Evolutionary conservation across 2,329 filamentous ascomycete species (phyloP), one percentile per base, ranked within the genome.

Genomic region (Furcasterigmium sp.): DNA sequence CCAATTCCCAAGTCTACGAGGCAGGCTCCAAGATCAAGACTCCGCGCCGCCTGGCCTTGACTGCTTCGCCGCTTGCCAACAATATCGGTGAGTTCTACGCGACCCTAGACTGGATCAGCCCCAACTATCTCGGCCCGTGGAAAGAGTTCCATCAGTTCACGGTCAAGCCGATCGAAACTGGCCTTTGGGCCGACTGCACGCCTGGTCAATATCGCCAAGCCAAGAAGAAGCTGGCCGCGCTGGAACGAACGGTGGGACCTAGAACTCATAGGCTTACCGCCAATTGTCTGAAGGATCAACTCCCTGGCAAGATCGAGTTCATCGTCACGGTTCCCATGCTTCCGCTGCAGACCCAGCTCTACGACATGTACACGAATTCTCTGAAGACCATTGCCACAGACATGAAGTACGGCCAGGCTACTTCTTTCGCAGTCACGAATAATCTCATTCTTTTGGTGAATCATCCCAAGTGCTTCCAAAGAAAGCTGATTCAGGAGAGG

Each of bases 71-170:
- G 1, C 69, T 96, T 41, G 82, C 87, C 5, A 96, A 95, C 56
- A 86, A 88, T 41, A 80, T 95, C 1, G 69, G 76, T 21, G 91
- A 96, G 54, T 95, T 95, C 56, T 89, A 84, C 56, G 69, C 82
- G n/a, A 87, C 95, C 79, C 84, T 95, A 45, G 78, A 91, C 49
- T 95, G 89, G 88, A 81, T 93, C 40, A 83, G 87, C 2, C 86
- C 87, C 0, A 80, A 79, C 19, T 95, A 87, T 57, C 71, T 95
- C 3, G 89, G 88, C 1, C 72, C 77, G 4, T 62, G 73, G 9
- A 54, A 62, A 1, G 84, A 91, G 54, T 96, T 96, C 59, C 75
- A 71, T 17, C 59, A 70, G 1, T 76, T 82, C n/a, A 95, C 85
- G 56, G 76, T 80, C 5, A 73, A 72, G 3, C 87, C 87, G 0